Evolutionary conservation across 1,284 basidiomycete genomes (phyloP).

Genomic region (Caloboletus inedulis): DNA sequence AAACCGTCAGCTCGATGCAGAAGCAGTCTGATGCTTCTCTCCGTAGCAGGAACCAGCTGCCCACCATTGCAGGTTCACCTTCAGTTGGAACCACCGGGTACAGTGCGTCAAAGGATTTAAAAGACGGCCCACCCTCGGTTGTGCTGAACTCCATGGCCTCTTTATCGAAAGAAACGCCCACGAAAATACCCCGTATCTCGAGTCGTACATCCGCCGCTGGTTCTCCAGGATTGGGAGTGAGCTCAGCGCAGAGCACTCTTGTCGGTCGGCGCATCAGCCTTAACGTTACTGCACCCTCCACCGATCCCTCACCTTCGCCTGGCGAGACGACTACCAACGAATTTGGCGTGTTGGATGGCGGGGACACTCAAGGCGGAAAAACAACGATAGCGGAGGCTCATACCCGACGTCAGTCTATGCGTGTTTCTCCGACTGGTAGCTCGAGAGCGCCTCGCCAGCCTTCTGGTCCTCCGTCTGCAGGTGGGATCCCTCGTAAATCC

Average conservation of each 20-base stretch:
- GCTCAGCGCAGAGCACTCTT: conserved; percentile 43
- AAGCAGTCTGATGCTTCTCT: conserved; percentile 78
- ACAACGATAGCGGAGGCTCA: conserved; percentile 41
- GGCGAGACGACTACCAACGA: conserved; percentile 56
- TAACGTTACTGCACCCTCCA: conserved; percentile 51
- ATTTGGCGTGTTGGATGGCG: conserved; percentile 73
- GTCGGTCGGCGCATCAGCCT: conserved; percentile 61
- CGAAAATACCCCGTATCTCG: conserved; percentile 92
- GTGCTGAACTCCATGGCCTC: conserved; percentile 48
- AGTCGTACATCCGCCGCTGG: conserved; percentile 68
- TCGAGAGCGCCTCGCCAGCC: conserved; percentile 68
- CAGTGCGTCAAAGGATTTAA: conserved; percentile 49
- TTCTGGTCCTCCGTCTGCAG: conserved; percentile 45
- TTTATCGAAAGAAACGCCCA: conserved; percentile 79
- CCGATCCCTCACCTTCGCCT: conserved; percentile 61
- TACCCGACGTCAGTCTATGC: conserved; percentile 46
- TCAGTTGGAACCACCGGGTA: conserved; percentile 66
- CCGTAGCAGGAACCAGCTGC: conserved; percentile 70
- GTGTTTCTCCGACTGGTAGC: conserved; percentile 56
- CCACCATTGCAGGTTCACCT: conserved; percentile 88
- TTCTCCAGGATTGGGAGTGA: conserved; percentile 62
- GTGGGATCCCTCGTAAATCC: conserved; percentile 56
- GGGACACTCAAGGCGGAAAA: conserved; percentile 36
- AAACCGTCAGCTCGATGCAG: conserved; percentile 76
- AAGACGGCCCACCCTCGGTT: conserved; percentile 53